Evolutionary conservation across 2,329 filamentous ascomycete species (phyloP).

Genomic region (Dothideomycetidae sp.): DNA sequence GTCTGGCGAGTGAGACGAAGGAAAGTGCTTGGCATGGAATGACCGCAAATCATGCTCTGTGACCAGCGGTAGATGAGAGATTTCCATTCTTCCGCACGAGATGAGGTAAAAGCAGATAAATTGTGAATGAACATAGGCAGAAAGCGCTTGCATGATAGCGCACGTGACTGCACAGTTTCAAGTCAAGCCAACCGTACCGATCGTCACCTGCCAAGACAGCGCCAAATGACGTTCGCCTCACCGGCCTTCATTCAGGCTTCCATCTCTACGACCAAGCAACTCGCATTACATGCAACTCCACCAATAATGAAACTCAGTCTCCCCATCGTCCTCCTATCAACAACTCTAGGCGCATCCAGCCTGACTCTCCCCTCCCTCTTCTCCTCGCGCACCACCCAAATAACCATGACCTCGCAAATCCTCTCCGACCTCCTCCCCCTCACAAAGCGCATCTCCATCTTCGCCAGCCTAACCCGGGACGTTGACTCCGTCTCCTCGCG

Average conservation of each 20-base stretch:
- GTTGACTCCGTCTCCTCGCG: constrained; percentile 53
- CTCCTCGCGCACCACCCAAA: constrained; percentile 4
- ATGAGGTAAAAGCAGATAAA: too few species aligned
- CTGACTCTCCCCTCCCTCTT: constrained; percentile 7
- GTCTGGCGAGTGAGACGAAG: constrained; percentile 18
- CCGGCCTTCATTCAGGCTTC: not conserved
- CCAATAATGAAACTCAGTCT: constrained; percentile 1
- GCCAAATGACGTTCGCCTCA: not conserved
- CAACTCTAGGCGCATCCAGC: not conserved
- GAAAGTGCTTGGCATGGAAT: constrained; percentile 27
- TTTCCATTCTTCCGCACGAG: too few species aligned
- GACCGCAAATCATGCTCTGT: constrained; percentile 21
- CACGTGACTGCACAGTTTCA: too few species aligned
- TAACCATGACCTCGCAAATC: constrained; percentile 26
- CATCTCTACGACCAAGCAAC: not conserved
- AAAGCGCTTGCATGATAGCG: too few species aligned
- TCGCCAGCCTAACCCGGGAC: constrained; percentile 67
- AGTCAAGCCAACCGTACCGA: too few species aligned
- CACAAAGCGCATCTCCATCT: constrained; percentile 67
- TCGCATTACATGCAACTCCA: not conserved
- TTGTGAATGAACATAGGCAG: too few species aligned
- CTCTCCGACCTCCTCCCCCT: constrained; percentile 75
- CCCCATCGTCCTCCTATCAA: constrained; percentile 1
- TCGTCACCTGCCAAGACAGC: not conserved
- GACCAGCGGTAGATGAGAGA: constrained; percentile 3